phyloP scores from a whole-genome alignment of 768 basidiomycete genomes.

The Neoboletus brunneissimus region DNA sequence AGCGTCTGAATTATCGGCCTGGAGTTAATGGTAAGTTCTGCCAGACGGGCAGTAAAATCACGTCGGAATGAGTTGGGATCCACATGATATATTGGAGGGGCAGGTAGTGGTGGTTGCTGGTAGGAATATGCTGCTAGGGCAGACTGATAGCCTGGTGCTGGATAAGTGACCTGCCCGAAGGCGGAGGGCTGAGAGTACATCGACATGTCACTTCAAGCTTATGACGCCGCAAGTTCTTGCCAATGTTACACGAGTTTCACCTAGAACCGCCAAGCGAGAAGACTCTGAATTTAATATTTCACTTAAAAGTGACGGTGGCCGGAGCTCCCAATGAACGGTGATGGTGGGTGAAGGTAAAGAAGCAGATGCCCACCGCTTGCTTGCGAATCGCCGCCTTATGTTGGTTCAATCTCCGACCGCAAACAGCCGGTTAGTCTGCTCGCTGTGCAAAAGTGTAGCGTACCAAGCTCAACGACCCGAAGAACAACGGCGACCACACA shows the following conservation, averaged over 20 bases:
- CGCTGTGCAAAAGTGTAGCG: conserved; percentile 1
- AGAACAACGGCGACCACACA: conserved; percentile 27
- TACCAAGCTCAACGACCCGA: conserved; percentile 20
- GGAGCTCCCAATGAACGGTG: conserved; percentile 38
- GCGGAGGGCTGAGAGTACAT: conserved; percentile 59
- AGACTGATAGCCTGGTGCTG: conserved; percentile 46
- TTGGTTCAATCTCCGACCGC: conserved; percentile 38
- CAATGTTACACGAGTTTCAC: conserved; percentile 35
- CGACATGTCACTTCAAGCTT: conserved; percentile 51
- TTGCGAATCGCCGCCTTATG: conserved; percentile 26
- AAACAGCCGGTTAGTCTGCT: conserved; percentile 19
- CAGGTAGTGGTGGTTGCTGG: conserved; percentile 43
- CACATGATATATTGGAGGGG: conserved; percentile 44
- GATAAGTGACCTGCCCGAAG: conserved; percentile 58
- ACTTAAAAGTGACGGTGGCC: conserved; percentile 47
- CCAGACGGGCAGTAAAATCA: conserved; percentile 71
- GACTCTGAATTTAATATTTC: conserved; percentile 43
- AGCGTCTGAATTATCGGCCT: conserved; percentile 90
- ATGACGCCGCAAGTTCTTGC: conserved; percentile 31
- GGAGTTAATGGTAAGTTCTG: conserved; percentile 89
- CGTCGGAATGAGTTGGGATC: conserved; percentile 75
- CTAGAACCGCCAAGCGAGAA: conserved; percentile 30
- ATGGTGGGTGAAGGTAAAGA: conserved; percentile 48
- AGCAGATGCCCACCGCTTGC: conserved; percentile 21
- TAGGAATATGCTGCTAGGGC: conserved; percentile 45